Evolutionary conservation across 2,329 filamentous ascomycete species (phyloP), one percentile per base, ranked within the genome.

Genomic region (Arthrocladium fulminans): DNA sequence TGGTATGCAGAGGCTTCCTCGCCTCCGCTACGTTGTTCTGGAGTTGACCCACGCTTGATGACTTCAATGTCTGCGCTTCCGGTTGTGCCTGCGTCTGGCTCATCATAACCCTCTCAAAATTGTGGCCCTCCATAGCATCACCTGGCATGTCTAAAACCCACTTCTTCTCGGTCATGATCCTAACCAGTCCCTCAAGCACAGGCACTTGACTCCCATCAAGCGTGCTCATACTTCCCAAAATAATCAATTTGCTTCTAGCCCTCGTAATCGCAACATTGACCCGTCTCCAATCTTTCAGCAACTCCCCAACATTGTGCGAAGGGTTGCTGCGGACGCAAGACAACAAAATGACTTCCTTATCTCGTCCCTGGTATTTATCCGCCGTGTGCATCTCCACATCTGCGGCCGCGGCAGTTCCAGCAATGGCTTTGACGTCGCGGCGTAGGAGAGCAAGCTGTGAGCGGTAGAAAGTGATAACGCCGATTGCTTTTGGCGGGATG

Each of bases 201-300:
- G 88, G 85, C 56, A 86, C 82, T 2, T 68, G 70, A 48, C 54
- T 72, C 17, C 71, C 67, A 12, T 69, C 68, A n/a, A 98, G 70
- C 0, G 92, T 98, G 48, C 73, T 75, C 61, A 79, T 79, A 64
- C 86, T 94, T 8, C 92, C 92, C 0, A 98, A 67, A 10, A 98
- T 84, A 1, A 98, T 73, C 29, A 98, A 70, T 70, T 98, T 98
- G 0, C 85, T 92, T 63, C 89, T 86, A 19, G 92, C 92, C 23
- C 92, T 76, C 3, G 92, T 98, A 55, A 98, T 86, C 0, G 92
- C 92, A 2, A 98, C 92, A 59, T 98, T 98, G 63, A 98, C 88
- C 42, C 92, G 73, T 48, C 92, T 74, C 85, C 88, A 94, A 65
- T 98, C 92, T 52, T 84, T 86, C 23, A 98, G 73, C 39, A 98